A percentile compares a stretch with the other conserved stretches of the same genome.
phyloP scores from a whole-genome alignment of 1,139 yeast genomes.

The Geotrichum europaeum region DNA sequence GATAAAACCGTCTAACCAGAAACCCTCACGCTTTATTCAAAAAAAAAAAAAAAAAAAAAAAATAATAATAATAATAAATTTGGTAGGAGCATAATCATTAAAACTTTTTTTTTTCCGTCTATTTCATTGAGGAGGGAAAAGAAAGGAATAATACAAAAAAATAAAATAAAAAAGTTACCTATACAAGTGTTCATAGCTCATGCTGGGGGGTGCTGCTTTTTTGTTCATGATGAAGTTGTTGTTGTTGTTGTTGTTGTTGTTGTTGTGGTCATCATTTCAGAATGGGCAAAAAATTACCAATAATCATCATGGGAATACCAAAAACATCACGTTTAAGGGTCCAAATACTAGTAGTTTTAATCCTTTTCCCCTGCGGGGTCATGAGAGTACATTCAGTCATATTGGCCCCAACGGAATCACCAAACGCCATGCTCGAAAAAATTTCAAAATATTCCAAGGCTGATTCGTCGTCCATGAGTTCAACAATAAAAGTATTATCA shows the following conservation, averaged over 20 bases:
- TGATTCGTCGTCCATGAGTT: conserved; percentile 79
- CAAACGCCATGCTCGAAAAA: conserved; percentile 81
- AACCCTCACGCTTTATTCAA: no score
- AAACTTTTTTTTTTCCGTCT: not conserved
- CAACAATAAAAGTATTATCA: conserved; percentile 65
- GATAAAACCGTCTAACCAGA: no score
- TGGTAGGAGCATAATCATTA: not conserved
- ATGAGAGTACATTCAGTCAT: conserved; percentile 78
- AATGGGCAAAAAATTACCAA: conserved; percentile 86
- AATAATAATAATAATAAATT: not conserved
- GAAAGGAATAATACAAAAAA: no score
- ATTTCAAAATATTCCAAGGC: conserved; percentile 83
- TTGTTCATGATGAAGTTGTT: not conserved
- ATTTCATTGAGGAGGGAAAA: no score
- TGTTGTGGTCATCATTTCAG: not conserved
- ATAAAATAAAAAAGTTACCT: no score
- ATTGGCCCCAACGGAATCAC: conserved; percentile 77
- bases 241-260: not conserved
- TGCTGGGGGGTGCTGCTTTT: not conserved
- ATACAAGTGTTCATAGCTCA: not conserved
- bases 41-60: not conserved
- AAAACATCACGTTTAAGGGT: conserved; percentile 84
- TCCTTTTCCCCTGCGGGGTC: conserved; percentile 44
- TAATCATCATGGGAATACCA: conserved; percentile 93
- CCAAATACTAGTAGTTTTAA: conserved; percentile 81